Conservation (phyloP, 1,284 basidiomycete genomes). For the Sporisorium exsertum region DNA sequence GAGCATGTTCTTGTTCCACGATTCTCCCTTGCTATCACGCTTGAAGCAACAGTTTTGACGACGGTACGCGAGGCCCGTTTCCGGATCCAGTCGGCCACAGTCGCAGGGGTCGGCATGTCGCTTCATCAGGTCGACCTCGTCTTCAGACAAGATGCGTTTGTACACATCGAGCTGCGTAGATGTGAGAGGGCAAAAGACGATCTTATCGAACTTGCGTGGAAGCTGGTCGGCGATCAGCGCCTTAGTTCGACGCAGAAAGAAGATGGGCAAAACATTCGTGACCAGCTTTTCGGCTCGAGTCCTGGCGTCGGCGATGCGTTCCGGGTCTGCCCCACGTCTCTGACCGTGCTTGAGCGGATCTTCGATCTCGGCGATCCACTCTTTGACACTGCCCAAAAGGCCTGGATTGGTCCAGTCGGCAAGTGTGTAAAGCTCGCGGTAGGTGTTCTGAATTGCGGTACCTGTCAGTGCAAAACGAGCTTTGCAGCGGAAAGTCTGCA, state of each 20-base stretch:
- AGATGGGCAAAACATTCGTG: constrained; percentile 78
- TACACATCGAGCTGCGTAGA: constrained; percentile 78
- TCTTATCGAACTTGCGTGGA: constrained; percentile 82
- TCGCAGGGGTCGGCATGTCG: constrained; percentile 78
- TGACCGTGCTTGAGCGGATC: constrained; percentile 77
- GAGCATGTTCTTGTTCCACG: constrained; percentile 70
- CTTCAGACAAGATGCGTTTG: constrained; percentile 76
- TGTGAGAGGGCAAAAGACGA: constrained; percentile 88
- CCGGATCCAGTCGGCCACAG: constrained; percentile 74
- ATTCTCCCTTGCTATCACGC: constrained; percentile 75
- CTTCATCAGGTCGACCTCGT: constrained; percentile 77
- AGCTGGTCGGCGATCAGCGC: constrained; percentile 83
- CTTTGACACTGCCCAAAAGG: constrained; percentile 35
- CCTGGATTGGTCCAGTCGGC: constrained; percentile 57
- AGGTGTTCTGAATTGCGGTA: constrained; percentile 85
- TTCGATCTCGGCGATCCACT: constrained; percentile 46
- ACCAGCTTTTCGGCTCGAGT: constrained; percentile 72
- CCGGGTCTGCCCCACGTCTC: constrained; percentile 74
- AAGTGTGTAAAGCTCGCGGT: constrained; percentile 81
- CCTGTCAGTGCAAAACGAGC: constrained; percentile 82
- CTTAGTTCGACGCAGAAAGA: constrained; percentile 84
- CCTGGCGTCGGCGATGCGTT: constrained; percentile 74
- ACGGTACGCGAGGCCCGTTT: constrained; percentile 46
- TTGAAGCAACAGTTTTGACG: constrained; percentile 71
- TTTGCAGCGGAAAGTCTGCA: constrained; percentile 76